A percentile compares a stretch with the other conserved stretches of the same genome.
These are phyloP conservation scores for Monosporascus sp. DNA, from an alignment of 2,329 filamentous ascomycete species.

Conservation along the genomic window DNA sequence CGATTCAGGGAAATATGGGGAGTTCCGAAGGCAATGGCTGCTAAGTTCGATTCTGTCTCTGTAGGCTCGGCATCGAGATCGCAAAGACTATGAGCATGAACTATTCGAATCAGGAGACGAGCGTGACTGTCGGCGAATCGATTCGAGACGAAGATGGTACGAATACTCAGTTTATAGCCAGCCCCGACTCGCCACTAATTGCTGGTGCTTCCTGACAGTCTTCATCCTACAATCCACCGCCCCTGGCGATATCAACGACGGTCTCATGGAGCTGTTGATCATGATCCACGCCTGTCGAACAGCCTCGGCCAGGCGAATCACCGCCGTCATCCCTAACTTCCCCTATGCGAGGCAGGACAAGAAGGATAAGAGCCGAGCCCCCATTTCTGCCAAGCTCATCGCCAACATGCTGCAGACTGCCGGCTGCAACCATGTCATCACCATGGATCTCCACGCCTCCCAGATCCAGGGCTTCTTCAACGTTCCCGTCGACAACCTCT, in stretches of 20 bases:
- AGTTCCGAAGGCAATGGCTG: background rate
- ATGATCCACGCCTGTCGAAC: conserved; percentile 89
- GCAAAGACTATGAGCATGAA: conserved; percentile 76
- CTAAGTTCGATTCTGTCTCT: background rate
- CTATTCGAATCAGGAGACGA: conserved; percentile 83
- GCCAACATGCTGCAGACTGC: conserved; percentile 97
- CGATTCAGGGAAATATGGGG: background rate
- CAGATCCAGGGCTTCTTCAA: conserved; percentile 98
- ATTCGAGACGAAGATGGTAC: conserved; percentile 87
- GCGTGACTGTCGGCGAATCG: conserved; percentile 90
- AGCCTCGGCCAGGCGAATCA: conserved; percentile 75
- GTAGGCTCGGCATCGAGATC: conserved; percentile 68
- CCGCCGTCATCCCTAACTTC: conserved; percentile 92
- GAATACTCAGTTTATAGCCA: conserved; percentile 27
- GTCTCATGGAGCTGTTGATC: conserved; percentile 95
- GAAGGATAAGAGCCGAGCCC: conserved; percentile 90
- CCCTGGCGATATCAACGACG: conserved; percentile 95
- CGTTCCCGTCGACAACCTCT: conserved; percentile 69
- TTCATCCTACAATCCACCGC: conserved; percentile 95
- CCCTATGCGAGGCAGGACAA: conserved; percentile 96
- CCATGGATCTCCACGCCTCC: conserved; percentile 90
- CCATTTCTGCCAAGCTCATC: conserved; percentile 91
- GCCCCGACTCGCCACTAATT: conserved; percentile 56
- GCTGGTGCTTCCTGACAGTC: conserved; percentile 39
- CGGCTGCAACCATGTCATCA: conserved; percentile 88